Evolutionary conservation across 2,329 filamentous ascomycete genomes (phyloP), one percentile per base, ranked within the genome.

Genomic region (Trichoderma sp.): DNA sequence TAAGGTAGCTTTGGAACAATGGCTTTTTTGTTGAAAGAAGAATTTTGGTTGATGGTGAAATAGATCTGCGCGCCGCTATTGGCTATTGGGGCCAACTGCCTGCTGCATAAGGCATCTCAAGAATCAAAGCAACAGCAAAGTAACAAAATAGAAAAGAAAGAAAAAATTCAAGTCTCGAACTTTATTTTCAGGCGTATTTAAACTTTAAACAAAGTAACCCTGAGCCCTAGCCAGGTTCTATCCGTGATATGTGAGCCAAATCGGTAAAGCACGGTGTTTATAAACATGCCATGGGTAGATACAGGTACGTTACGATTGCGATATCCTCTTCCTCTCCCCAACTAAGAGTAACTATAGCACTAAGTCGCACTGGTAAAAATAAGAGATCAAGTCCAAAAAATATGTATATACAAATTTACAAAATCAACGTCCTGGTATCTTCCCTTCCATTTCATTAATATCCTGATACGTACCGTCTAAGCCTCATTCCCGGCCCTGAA

Each of bases 401-500:
- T 63, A 71, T 41, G 16, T 75, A 68, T 71, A 66, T 71, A 76
- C 71, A 75, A 29, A 59, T 64, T 45, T 38, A 66, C 45, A 63
- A 64, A 45, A 21, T 41, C 67, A 60, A 64, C 74, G 24, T 66
- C 53, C 53, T 71, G 50, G 60, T 75, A 75, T 72, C 67, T 65
- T 75, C 38, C 31, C 38, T 68, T 62, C 38, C 71, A 60, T 76
- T 63, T 53, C 71, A 60, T 76, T 45, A 67, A 50, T 71, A n/a
- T 35, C 31, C 71, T 73, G n/a, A 73, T 65, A 73, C 31, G 24
- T 53, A 62, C 71, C 59, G 31, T 38, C n/a, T 41, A 14, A 65
- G 35, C 29, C 9, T 56, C 64, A 84, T 74, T 84, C 83, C 53
- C 77, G 78, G 64, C 93, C 93, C 81, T 92, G 91, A 75, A 97